Base-by-base conservation (phyloP, 2,329 filamentous ascomycete species). In the Dothiorella sarmentorum region DNA sequence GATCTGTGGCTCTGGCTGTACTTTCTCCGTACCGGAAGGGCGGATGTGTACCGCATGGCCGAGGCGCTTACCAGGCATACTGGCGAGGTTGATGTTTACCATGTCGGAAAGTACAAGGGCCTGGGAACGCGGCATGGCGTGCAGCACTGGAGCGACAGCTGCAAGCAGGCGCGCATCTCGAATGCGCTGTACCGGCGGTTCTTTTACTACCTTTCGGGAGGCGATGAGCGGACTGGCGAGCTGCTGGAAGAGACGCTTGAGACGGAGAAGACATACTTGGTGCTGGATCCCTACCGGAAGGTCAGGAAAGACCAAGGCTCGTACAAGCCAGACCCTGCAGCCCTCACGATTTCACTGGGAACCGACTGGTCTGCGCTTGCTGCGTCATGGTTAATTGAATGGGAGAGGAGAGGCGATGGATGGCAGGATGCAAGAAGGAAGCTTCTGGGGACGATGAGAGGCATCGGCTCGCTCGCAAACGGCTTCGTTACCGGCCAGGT, bases 1-100 rank as follows among this genome's bases (percentile, higher is more conserved):
- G 83, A 86, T 63, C 68, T 86, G 2, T 86, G 81, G 71, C 79
- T 86, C 63, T 86, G 84, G 84, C 78, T 78, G 3, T 82, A 84
- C 59, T 87, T 86, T 69, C 75, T 86, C 2, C 79, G 80, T 9
- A 86, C 82, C 0, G 83, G 83, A 0, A 74, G 80, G 2, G 76
- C 78, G 3, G 82, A 84, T 55, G 78, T 84, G 0, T 87, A 81
- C 64, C 76, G 80, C 0, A 78, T 86, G 45, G 83, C 83, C 0
- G 83, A 86, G 64, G 80, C 82, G 0, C 70, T 84, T 55, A 80
- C 81, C 0, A 75, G 83, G 1, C 84, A 86, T 57, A 83, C 82
- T 0, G 78, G 80, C 0, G 84, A 87, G 58, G 83, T 86, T 0
- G 84, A 87, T 61, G 79, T 82, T 0, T 86, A 87, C 63, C 84